phyloP scores from a whole-genome alignment of 2,329 filamentous ascomycete species.

The Epichloe coenophiala region DNA sequence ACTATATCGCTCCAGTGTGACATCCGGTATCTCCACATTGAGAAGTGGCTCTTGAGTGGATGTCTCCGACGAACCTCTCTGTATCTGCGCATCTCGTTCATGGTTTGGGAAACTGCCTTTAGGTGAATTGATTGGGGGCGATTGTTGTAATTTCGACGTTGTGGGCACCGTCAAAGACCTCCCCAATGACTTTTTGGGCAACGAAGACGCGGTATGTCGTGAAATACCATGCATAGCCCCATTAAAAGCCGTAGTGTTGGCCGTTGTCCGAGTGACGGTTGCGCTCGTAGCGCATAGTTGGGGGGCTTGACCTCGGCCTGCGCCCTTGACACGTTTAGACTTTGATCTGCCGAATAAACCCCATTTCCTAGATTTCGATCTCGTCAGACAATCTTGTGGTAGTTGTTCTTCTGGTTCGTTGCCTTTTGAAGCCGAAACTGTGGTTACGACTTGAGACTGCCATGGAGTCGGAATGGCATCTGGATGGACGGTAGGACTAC shows the following conservation, averaged over 20 bases:
- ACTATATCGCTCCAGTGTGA: conserved; percentile 79
- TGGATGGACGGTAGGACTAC: conserved; percentile 45
- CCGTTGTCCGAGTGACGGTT: not conserved
- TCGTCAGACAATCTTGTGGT: conserved; percentile 12
- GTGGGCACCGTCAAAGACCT: conserved; percentile 2
- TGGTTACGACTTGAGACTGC: conserved; percentile 14
- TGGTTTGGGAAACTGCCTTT: not conserved
- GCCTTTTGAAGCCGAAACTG: conserved; percentile 10
- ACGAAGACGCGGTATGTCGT: not conserved
- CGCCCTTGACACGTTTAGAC: conserved; percentile 16
- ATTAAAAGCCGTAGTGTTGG: not conserved
- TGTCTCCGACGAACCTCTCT: not conserved
- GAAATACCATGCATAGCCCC: not conserved
- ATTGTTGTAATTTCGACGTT: not conserved
- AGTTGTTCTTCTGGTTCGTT: conserved; percentile 9
- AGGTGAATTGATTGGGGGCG: not conserved
- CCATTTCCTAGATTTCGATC: conserved; percentile 41
- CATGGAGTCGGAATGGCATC: conserved; percentile 13
- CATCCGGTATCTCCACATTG: conserved; percentile 66
- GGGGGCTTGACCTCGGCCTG: conserved; percentile 6
- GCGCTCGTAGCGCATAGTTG: not conserved
- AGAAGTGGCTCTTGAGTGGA: conserved; percentile 30
- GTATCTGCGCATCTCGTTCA: not conserved
- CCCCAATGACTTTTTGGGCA: not conserved
- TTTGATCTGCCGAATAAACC: conserved; percentile 40